Conservation (phyloP, 2,329 filamentous ascomycete species). For the Neocatenulostroma microsporum region DNA sequence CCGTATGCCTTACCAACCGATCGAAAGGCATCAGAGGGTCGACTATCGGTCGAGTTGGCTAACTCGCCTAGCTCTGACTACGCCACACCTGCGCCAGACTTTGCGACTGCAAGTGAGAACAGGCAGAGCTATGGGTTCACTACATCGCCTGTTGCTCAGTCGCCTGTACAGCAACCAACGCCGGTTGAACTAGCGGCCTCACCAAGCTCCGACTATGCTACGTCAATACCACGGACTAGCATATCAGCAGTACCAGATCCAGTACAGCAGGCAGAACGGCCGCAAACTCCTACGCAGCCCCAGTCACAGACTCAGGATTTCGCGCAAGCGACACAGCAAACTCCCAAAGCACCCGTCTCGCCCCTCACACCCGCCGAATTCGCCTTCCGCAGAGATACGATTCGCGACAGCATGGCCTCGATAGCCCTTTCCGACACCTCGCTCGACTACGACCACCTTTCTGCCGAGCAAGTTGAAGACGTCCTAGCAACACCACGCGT, state of each 20-base stretch:
- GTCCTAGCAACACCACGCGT: constrained; percentile 26
- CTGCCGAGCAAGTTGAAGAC: constrained; percentile 23
- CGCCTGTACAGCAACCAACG: not conserved
- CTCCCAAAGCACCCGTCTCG: constrained; percentile 4
- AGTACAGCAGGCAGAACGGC: not conserved
- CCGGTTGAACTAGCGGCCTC: not conserved
- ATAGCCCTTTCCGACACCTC: constrained; percentile 24
- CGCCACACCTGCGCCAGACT: not conserved
- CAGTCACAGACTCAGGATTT: not conserved
- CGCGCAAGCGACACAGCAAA: not conserved
- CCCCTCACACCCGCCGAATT: constrained; percentile 8
- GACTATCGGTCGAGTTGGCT: not conserved
- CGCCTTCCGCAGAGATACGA: not conserved
- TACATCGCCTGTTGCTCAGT: not conserved
- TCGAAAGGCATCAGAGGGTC: too few relatives aligned
- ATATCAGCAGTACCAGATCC: not conserved
- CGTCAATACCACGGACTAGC: not conserved
- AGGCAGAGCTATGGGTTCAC: not conserved
- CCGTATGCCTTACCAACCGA: too few relatives aligned
- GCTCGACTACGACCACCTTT: constrained; percentile 27
- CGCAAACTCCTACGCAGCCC: not conserved
- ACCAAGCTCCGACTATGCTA: not conserved
- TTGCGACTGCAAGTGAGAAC: not conserved
- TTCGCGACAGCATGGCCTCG: constrained; percentile 23
- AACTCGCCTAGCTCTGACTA: constrained; percentile 2